Conservation (phyloP, 2,329 filamentous ascomycete genomes). For the Claviceps maximensis region DNA sequence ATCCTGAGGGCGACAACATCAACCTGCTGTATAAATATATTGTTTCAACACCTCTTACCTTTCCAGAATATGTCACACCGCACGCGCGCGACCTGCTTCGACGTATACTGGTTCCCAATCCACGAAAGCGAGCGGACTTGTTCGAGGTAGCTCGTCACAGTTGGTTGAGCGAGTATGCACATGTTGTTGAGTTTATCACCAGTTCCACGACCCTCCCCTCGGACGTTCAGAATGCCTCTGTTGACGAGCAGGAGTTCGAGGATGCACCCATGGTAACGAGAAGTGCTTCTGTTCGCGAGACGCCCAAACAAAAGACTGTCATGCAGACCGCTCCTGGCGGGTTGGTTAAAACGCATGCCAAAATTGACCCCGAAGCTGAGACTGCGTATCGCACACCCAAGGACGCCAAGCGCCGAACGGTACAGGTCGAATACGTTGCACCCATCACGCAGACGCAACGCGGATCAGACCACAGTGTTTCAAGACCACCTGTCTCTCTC, state of each 20-base stretch:
- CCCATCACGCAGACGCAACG: slow-evolving; percentile 76
- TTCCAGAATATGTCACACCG: slow-evolving; percentile 96
- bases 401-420: slow-evolving; percentile 83
- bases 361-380: slow-evolving; percentile 55
- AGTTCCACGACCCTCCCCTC: slow-evolving; percentile 80
- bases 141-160: slow-evolving; percentile 97
- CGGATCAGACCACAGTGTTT: slow-evolving; percentile 29
- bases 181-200: slow-evolving; percentile 92
- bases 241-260: slow-evolving; percentile 39
- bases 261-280: slow-evolving; percentile 57
- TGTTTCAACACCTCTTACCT: slow-evolving; percentile 89
- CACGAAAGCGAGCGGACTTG: slow-evolving; percentile 83
- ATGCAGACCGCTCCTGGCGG: slow-evolving; percentile 42
- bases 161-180: slow-evolving; percentile 95
- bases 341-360: slow-evolving; percentile 59
- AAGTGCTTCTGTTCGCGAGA: slow-evolving; percentile 85
- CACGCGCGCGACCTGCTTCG: slow-evolving; percentile 87
- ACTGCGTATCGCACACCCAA: slow-evolving; percentile 49
- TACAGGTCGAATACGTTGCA: slow-evolving; percentile 95
- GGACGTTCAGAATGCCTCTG: slow-evolving; percentile 72
- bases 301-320: slow-evolving; percentile 52
- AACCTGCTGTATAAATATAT: slow-evolving; percentile 99
- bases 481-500: slow-evolving; percentile 14
- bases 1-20: slow-evolving; percentile 97
- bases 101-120: slow-evolving; percentile 88